Evolutionary conservation across 768 basidiomycete genomes (phyloP), one percentile per base, ranked within the genome.

Genomic region (Mycena galericulata): DNA sequence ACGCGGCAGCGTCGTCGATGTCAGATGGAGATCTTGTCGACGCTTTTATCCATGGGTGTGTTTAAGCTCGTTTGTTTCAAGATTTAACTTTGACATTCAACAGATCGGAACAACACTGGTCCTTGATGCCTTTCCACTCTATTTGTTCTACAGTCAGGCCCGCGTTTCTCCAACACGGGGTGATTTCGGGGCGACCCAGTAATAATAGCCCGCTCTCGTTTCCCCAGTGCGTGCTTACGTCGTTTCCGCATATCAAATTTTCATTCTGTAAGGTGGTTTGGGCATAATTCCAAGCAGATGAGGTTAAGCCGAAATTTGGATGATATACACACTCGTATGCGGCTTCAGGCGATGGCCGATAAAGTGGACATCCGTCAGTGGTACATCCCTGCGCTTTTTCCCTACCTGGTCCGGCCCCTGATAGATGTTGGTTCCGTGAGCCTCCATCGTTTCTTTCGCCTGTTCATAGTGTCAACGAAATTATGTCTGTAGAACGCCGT

Each of bases 11-110:
- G 0, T 92, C 95, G 10, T 93, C 95, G 12, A 92, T 99, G 72
- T 98, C 97, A 0, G 97, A 99, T 72, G 95, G 93, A 0, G 98
- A 99, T 79, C 82, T 99, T 20, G 92, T 99, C 3, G 98, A 99
- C 76, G 84, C 91, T 5, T 85, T 98, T 75, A 97, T 99, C 74
- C 97, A 97, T 74, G 94, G 96, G 97, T 96, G 73, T 41, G 82
- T 75, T 47, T 34, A 43, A 61, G 36, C 53, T 29, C 54, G 56
- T 61, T 22, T 27, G 29, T 26, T 66, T 64, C 11, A n/a, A n/a
- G n/a, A n/a, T n/a, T n/a, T n/a, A n/a, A n/a, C 32, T 62, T 24
- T 56, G 58, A 57, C 60, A 45, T 29, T 20, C 34, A 57, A 53
- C 69, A 97, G 96, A 15, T 87, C 93, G 0, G 94, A 98, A 77